Percentiles rank a stretch among this genome's conserved stretches.
phyloP scores from a whole-genome alignment of 345 rosid genomes.

The Eucalyptus fibrosa region DNA sequence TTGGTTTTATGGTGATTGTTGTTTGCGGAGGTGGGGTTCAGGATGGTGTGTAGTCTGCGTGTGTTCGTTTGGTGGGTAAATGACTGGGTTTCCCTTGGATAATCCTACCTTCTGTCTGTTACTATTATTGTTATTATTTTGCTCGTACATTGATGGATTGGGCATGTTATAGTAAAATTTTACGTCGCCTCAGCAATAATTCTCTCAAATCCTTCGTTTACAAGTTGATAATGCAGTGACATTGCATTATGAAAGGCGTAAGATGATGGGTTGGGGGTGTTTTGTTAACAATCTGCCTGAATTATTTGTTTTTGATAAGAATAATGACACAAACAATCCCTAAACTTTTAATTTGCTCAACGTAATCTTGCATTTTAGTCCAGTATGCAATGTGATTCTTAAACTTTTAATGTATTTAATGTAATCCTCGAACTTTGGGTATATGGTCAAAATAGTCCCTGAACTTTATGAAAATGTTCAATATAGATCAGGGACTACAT shows the following conservation, averaged over 20 bases:
- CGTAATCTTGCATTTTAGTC: accelerated
- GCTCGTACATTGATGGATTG: neutral
- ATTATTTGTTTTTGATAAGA: neutral
- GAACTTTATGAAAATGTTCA: too few species aligned
- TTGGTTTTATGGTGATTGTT: too few species aligned
- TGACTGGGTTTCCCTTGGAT: neutral
- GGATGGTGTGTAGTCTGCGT: too few species aligned
- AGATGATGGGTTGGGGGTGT: neutral
- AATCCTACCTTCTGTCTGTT: neutral
- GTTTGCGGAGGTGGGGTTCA: too few species aligned
- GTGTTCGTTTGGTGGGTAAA: neutral
- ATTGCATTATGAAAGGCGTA: neutral
- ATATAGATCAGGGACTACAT: accelerated
- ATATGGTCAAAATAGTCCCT: accelerated
- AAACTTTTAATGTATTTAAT: too few species aligned
- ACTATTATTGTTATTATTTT: neutral
- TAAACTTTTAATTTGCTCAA: too few species aligned
- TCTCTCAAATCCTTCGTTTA: neutral
- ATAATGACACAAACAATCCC: accelerated
- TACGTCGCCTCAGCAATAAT: accelerated
- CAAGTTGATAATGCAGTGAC: neutral
- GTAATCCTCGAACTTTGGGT: accelerated
- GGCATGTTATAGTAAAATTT: neutral
- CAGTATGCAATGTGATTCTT: accelerated
- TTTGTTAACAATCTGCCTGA: neutral